Evolutionary conservation across 495 filamentous ascomycete genomes (phyloP).

Genomic region (Eremomyces bilateralis): DNA sequence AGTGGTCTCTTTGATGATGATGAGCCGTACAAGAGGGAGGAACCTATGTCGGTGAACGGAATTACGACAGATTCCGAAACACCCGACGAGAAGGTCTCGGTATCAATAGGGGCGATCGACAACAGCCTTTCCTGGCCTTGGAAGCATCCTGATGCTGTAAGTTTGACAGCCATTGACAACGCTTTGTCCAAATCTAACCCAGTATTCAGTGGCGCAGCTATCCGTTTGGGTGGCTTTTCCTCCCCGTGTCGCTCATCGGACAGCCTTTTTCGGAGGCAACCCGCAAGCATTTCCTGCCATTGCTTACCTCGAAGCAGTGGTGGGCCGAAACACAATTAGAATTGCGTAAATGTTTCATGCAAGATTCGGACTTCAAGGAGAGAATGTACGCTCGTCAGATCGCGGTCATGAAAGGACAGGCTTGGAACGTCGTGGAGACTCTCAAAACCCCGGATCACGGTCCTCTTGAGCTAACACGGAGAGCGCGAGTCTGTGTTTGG

Average conservation of each 20-base stretch:
- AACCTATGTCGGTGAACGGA: slow-evolving; percentile 62
- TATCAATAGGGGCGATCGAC: slow-evolving; percentile 82
- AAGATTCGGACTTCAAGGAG: slow-evolving; percentile 92
- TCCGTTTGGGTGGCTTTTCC: slow-evolving; percentile 95
- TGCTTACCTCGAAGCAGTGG: slow-evolving; percentile 85
- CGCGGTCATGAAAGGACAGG: slow-evolving; percentile 96
- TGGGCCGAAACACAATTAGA: slow-evolving; percentile 87
- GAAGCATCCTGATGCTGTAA: slow-evolving; percentile 91
- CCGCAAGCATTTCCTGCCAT: slow-evolving; percentile 75
- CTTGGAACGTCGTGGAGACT: slow-evolving; percentile 97
- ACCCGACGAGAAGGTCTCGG: slow-evolving; percentile 27
- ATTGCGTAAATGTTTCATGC: slow-evolving; percentile 61
- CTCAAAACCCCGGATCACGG: slow-evolving; percentile 82
- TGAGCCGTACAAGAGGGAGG: slow-evolving; percentile 53
- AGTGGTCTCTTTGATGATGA: slow-evolving; percentile 5
- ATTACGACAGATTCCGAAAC: slow-evolving; percentile 33
- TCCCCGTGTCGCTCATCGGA: slow-evolving; percentile 88
- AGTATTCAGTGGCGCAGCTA: slow-evolving; percentile 53
- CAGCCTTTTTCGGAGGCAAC: slow-evolving; percentile 89
- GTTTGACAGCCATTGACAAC: slow-evolving; percentile 8
- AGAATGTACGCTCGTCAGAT: slow-evolving; percentile 94
- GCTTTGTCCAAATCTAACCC: slow-evolving; percentile 3
- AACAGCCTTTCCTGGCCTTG: slow-evolving; percentile 97
- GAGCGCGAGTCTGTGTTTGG: slow-evolving; percentile 88
- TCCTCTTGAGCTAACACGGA: slow-evolving; percentile 74